A percentile compares a stretch with the other conserved stretches of the same genome.
Conservation (phyloP, 148 eudicot species). For the Nepenthes mirabilis region DNA sequence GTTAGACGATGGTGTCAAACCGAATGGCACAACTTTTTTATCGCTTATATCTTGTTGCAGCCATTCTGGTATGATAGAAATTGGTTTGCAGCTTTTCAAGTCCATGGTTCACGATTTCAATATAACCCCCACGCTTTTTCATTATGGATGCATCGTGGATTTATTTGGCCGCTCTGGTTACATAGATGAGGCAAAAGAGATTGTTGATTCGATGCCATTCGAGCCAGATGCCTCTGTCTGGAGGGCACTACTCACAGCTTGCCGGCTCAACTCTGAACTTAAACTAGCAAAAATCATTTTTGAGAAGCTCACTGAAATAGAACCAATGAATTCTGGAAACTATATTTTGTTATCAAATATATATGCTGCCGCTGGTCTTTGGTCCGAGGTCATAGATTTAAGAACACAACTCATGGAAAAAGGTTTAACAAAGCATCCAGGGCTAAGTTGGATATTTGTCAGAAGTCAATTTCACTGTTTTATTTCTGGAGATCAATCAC, state of each 20-base stretch:
- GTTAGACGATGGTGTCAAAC: conserved; percentile 23
- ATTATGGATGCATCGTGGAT: conserved; percentile 42
- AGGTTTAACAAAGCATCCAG: conserved; percentile 27
- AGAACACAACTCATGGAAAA: conserved; percentile 22
- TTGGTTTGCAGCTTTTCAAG: conserved; percentile 25
- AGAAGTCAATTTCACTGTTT: conserved; percentile 24
- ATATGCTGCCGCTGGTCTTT: conserved; percentile 33
- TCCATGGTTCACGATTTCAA: conserved; percentile 27
- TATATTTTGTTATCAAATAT: conserved; percentile 34
- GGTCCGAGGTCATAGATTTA: conserved; percentile 31
- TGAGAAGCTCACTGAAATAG: conserved; percentile 29
- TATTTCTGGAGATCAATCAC: conserved; percentile 28
- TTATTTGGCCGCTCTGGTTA: conserved; percentile 32
- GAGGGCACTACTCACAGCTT: conserved; percentile 38
- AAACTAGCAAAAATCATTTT: conserved; percentile 14
- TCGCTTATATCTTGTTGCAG: conserved; percentile 38
- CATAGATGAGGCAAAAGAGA: conserved; percentile 23
- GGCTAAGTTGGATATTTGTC: conserved; percentile 34
- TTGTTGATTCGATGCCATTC: conserved; percentile 34
- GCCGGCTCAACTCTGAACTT: conserved; percentile 17
- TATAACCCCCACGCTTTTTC: conserved; percentile 29
- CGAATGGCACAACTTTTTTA: conserved; percentile 29
- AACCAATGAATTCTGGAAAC: conserved; percentile 38
- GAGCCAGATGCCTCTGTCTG: conserved; percentile 38
- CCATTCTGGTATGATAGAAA: conserved; percentile 34